A percentile compares a stretch with the other conserved stretches of the same genome.
Conservation (phyloP, 148 eudicot genomes). For the Rhododendron simsii region DNA sequence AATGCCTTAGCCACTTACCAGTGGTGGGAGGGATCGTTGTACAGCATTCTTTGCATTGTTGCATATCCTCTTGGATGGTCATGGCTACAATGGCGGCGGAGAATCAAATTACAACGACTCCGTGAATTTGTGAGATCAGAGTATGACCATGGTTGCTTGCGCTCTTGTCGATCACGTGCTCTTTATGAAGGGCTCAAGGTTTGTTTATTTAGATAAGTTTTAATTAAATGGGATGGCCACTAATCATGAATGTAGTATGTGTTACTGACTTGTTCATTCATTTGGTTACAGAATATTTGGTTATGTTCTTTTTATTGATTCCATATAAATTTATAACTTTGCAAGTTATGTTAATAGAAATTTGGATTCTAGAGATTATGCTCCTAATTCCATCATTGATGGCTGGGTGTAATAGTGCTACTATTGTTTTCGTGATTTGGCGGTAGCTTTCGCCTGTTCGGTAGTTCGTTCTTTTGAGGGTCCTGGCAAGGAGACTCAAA, state of each 20-base stretch:
- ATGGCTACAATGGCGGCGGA: constrained; percentile 93
- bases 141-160: constrained; percentile 96
- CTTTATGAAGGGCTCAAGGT: constrained; percentile 98
- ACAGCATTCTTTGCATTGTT: constrained; percentile 71
- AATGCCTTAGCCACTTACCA: constrained; percentile 86
- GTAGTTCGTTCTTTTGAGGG: background rate
- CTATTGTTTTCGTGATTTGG: background rate
- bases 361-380: background rate
- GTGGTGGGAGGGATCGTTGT: constrained; percentile 99
- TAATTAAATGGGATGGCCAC: background rate
- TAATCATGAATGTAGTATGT: background rate
- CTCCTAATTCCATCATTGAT: background rate
- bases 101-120: constrained; percentile 76
- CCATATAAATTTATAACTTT: background rate
- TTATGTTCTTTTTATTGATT: background rate
- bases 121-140: constrained; percentile 98
- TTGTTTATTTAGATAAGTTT: constrained; percentile 8
- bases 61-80: constrained; percentile 96
- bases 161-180: constrained; percentile 99
- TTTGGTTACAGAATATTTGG: too few relatives aligned
- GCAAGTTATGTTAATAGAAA: background rate
- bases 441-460: background rate
- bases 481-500: background rate
- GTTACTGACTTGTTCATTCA: background rate
- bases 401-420: background rate